Base-by-base conservation (phyloP, 2,329 filamentous ascomycete species). In the Achaetomium macrosporum region DNA sequence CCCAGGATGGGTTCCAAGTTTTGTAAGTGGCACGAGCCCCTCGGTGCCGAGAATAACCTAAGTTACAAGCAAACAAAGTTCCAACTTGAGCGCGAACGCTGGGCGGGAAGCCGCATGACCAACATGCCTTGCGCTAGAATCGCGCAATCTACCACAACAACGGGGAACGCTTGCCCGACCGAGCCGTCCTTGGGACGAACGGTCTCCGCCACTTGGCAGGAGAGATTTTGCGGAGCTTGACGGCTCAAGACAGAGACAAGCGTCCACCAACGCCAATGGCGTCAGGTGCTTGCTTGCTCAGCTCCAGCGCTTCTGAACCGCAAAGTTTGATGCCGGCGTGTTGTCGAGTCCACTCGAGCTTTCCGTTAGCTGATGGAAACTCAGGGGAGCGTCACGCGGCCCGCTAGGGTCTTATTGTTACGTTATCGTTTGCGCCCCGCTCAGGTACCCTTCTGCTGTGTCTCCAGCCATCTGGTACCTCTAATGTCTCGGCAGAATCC, bases 301-400 rank as follows among this genome's bases (percentile, higher is more conserved):
- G 43, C 36, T 43, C 51, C 51, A 50, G 54, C 50, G 54, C 53
- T 49, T 49, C 16, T 51, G 30, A 44, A 47, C 20, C 47, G 55
- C 53, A 57, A 58, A 61, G 57, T 55, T 59, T 57, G 54, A 43
- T 53, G 59, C 57, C 57, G 55, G 15, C 13, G 13, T n/a, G 15
- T 37, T n/a, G 13, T n/a, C 59, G 55, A 47, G 30, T 29, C 47
- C 44, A 48, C 35, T 36, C 43, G 50, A 50, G 49, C 54, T 55
- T 61, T 57, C 47, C 37, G 30, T 63, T 64, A 63, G 56, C 57
- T 59, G 55, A 64, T 63, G 50, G 53, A 64, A 63, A 63, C 61
- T 56, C 57, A 51, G 53, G 45, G 52, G 54, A 48, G 49, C 55
- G 62, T 64, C 62, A 64, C 62, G 61, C 42, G 62, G 58, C 29